phyloP scores from a whole-genome alignment of 2,329 filamentous ascomycete species.

The Epicoccum nigrum region DNA sequence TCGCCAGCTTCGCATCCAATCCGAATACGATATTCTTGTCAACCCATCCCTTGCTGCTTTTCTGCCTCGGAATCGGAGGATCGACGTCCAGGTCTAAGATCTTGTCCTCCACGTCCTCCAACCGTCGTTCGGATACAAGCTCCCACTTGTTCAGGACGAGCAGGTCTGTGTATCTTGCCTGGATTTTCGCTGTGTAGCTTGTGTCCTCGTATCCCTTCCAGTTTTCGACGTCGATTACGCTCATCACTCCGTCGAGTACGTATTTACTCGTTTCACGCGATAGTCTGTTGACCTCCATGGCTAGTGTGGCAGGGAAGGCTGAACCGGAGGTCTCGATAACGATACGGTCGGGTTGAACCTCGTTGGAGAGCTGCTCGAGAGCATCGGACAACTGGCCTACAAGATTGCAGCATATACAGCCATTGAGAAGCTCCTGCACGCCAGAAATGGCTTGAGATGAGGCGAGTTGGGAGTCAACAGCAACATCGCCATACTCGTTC shows the following conservation, averaged over 20 bases:
- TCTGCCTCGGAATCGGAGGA: slow-evolving; percentile 75
- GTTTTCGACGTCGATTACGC: slow-evolving; percentile 92
- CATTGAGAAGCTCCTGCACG: slow-evolving; percentile 91
- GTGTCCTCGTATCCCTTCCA: slow-evolving; percentile 93
- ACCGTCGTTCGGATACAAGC: slow-evolving; percentile 70
- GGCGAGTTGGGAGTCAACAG: slow-evolving; percentile 90
- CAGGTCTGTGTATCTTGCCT: slow-evolving; percentile 87
- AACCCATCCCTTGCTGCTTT: slow-evolving; percentile 81
- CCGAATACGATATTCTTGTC: slow-evolving; percentile 82
- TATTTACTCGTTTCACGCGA: slow-evolving; percentile 72
- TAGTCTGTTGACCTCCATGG: slow-evolving; percentile 86
- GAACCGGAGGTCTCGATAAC: slow-evolving; percentile 92
- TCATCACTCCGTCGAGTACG: slow-evolving; percentile 83
- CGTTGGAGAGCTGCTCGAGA: slow-evolving; percentile 71
- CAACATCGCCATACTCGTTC: slow-evolving; percentile 96
- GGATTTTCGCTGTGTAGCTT: slow-evolving; percentile 84
- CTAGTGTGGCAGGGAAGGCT: slow-evolving; percentile 81
- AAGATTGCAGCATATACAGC: slow-evolving; percentile 98
- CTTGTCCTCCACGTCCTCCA: slow-evolving; percentile 79
- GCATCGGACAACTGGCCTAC: slow-evolving; percentile 88
- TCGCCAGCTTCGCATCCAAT: slow-evolving; percentile 79
- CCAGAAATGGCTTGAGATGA: slow-evolving; percentile 81
- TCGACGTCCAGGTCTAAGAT: slow-evolving; percentile 82
- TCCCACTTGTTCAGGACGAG: slow-evolving; percentile 97
- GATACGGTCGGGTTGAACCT: slow-evolving; percentile 76